These are phyloP conservation scores for Trichoderma guizhouense DNA, from an alignment of 2,329 filamentous ascomycete species.

Conservation along the genomic window DNA sequence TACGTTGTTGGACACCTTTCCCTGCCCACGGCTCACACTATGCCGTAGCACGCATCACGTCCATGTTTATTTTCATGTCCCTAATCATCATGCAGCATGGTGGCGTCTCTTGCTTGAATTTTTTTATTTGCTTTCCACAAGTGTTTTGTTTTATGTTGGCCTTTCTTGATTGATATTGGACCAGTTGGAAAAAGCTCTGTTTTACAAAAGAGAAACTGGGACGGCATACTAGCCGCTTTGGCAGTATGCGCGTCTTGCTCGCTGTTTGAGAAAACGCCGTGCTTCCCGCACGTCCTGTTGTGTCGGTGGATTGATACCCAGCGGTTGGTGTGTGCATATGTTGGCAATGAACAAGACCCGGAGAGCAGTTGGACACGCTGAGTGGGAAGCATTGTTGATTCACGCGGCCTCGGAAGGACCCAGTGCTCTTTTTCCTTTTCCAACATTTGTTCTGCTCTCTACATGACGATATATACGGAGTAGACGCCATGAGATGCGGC, in stretches of 20 bases:
- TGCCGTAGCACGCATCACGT: constrained; percentile 22
- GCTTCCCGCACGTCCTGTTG: constrained; percentile 7
- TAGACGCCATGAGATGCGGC: constrained; percentile 15
- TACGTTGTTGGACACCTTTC: background rate
- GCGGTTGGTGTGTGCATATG: constrained; percentile 1
- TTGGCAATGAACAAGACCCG: constrained; percentile 14
- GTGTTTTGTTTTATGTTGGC: constrained; percentile 7
- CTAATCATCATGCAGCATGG: constrained; percentile 36
- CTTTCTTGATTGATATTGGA: constrained; percentile 23
- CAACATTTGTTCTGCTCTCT: constrained; percentile 4
- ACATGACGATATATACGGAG: constrained; percentile 10
- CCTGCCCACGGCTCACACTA: background rate
- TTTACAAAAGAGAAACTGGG: constrained; percentile 11
- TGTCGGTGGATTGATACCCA: constrained; percentile 17
- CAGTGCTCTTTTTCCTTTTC: background rate
- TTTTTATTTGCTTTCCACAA: constrained; percentile 23
- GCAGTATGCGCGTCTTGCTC: background rate
- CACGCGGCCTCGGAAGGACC: background rate
- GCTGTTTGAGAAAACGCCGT: constrained; percentile 10
- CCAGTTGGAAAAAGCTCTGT: constrained; percentile 22
- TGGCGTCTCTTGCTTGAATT: constrained; percentile 32
- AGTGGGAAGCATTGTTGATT: background rate
- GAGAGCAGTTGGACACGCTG: constrained; percentile 8
- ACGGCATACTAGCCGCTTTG: background rate
- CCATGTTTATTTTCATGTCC: constrained; percentile 24